Evolutionary conservation across 2,329 filamentous ascomycete genomes (phyloP), one percentile per base, ranked within the genome.

Genomic region (Colletotrichum cuscutae): DNA sequence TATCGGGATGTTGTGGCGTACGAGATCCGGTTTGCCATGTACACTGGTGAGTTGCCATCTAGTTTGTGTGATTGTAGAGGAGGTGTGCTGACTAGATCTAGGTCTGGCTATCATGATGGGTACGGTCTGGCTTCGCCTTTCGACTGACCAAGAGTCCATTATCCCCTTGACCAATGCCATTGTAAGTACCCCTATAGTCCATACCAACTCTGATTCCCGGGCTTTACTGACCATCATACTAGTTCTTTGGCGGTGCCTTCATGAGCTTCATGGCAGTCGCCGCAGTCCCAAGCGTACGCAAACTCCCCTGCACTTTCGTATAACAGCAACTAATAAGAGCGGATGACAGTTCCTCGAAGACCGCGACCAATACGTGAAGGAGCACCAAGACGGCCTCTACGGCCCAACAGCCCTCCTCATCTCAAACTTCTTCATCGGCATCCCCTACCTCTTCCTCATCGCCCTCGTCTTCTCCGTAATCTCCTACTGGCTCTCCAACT

Each of bases 1-100:
- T 94, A 95, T 81, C 91, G 95, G 30, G 95, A 97, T 79, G 87
- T 97, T 7, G 90, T 97, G 64, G 94, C 92, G 0, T 97, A 97
- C 78, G 93, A 93, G 0, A 94, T 97, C 76, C 90, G 95, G 4
- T 86, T 97, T 54, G 92, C 89, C 53, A 97, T 97, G 94, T 97
- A 97, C 81, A 67, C 57, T 2, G 71, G 68, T 71, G 28, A 1
- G 63, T 28, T 28, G 28, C 28, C 28, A 28, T 28, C 28, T 28
- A 28, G 28, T 28, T 28, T 7, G 28, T 28, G 28, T 63, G 32
- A 11, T 35, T 35, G 11, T 3, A 4, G 3, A 12, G 32, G 32
- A 12, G 32, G 35, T 37, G n/a, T 6, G 90, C 89, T 82, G 76
- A 54, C 81, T 71, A 4, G 13, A 75, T 78, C 3, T 7, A 26